Base-by-base conservation (phyloP, 257 asterid species). In the Nyctanthes arbortristis region DNA sequence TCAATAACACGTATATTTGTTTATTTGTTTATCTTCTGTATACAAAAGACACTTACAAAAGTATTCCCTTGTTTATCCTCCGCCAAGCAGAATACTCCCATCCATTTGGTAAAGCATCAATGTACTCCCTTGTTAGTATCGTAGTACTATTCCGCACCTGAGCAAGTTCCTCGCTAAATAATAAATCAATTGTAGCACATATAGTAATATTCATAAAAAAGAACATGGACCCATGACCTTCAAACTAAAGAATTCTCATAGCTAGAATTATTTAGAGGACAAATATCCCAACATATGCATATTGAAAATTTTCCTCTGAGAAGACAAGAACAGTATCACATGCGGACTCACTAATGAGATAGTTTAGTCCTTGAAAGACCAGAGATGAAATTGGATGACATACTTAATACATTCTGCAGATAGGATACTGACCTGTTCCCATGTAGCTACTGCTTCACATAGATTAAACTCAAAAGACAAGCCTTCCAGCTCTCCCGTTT, bases 111-210 rank as follows among this genome's bases (percentile, higher is more conserved):
- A 94, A 81, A 77, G 91, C 85, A 80, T 94, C 99, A 74, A 94
- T 88, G 82, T 80, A 94, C 79, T 94, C 99, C 68, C 86, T 89
- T 16, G 97, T 87, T 71, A 94, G 87, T 81, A 94, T 61, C 13
- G 96, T 87, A 49, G 95, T 94, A 84, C 92, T 94, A 75, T 94
- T 94, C 75, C 97, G 92, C 74, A 94, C 97, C 99, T 94, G 93
- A 84, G 80, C 74, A 89, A 84, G 74, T 69, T 85, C 84, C 84
- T 87, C 96, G 89, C 96, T 91, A 76, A 83, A 86, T 82, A 81
- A 80, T 84, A 83, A 79, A 82, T 86, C 85, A 83, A 83, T 69
- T 76, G 77, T 75, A 57, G 80, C 81, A 80, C 74, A 76, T 72
- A 79, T 74, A 76, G 37, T 65, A 78, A 63, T 29, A 59, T 20